phyloP scores from a whole-genome alignment of 441 rosid species.

The Manihot esculenta region DNA sequence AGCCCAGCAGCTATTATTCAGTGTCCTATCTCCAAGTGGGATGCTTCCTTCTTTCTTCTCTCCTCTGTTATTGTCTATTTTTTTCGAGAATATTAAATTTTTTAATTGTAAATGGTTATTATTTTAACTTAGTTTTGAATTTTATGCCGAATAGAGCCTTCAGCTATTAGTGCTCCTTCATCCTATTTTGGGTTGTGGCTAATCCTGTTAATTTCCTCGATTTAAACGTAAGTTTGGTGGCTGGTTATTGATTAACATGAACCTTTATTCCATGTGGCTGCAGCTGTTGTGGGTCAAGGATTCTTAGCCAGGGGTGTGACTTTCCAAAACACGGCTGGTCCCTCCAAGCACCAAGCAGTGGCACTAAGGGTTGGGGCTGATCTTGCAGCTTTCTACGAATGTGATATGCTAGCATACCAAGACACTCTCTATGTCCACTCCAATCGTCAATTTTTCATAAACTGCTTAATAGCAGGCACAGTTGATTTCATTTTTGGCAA shows the following conservation, averaged over 20 bases:
- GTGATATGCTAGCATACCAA: constrained; percentile 72
- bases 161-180: no score
- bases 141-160: no score
- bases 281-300: constrained; percentile 70
- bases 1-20: neutral
- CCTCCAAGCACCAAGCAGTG: constrained; percentile 84
- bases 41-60: constrained; percentile 4
- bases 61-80: neutral
- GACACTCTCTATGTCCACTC: constrained; percentile 83
- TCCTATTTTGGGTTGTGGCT: neutral
- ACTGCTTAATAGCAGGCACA: constrained; percentile 63
- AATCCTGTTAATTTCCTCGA: no score
- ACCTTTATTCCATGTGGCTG: constrained; percentile 12
- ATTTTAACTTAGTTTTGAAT: no score
- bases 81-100: no score
- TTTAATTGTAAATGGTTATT: no score
- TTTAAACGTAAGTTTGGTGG: no score
- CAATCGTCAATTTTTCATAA: constrained; percentile 60
- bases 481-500: constrained; percentile 85
- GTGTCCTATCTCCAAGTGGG: neutral
- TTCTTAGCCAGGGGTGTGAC: constrained; percentile 72
- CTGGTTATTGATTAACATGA: neutral
- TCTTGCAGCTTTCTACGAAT: constrained; percentile 58
- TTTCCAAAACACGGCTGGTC: constrained; percentile 79
- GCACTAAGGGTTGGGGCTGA: constrained; percentile 77